Evolutionary conservation across 441 rosid species (phyloP), one percentile per base, ranked within the genome.

Genomic region (Pelargonium hybrid): DNA sequence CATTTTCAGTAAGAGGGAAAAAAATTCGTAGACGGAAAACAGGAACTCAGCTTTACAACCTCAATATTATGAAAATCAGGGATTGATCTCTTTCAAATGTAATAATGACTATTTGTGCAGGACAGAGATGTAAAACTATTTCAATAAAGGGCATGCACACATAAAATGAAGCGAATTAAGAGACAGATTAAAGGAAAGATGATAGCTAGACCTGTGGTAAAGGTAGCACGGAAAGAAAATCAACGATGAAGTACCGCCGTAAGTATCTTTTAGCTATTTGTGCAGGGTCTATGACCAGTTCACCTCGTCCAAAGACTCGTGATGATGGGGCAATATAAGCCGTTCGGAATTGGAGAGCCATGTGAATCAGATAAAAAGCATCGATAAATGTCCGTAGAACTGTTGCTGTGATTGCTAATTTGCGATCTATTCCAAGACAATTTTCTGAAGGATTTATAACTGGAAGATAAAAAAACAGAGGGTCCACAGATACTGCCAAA

Each of bases 271-370:
- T 90, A 37, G 99, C 99, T 66, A 94, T 90, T 85, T 86, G 86
- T 66, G 87, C 82, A 78, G 96, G 87, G 66, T 90, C 92, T 18
- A 92, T 94, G 68, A 94, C 99, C 77, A 92, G 97, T 86, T 94
- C 99, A 26, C 99, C 99, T 1, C 97, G 85, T 59, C 99, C 99
- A 48, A 94, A 94, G 62, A 92, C 97, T 70, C 97, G 90, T 63
- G 98, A 92, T 75, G 97, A 90, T 45, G 99, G 99, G 7, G 97
- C 98, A 20, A 94, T 87, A 75, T 86, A 94, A 74, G 98, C 99
- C 18, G 98, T 94, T 73, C 97, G 90, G 78, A 94, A 94, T 84
- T 83, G 95, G 61, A 92, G 92, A 65, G 87, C 87, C 92, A 95
- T 92, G 69, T 83, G 99, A 25, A 88, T 70, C 68, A 94, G 96